Evolutionary conservation across 352 stramenopile genomes (phyloP).

Genomic region (Phytophthora pini): DNA sequence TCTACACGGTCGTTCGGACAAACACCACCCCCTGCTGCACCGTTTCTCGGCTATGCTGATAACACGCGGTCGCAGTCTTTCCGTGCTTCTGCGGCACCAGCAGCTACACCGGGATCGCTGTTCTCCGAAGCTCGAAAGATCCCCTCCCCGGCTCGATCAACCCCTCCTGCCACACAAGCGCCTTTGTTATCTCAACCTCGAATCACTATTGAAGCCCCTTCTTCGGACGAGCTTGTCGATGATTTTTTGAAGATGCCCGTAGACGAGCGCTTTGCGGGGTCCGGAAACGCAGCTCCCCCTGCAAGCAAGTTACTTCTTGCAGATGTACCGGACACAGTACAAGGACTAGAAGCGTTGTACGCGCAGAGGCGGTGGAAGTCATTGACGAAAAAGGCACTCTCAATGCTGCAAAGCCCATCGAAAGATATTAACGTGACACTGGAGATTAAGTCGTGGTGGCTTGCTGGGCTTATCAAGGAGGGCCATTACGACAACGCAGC

Average conservation of each 20-base stretch:
- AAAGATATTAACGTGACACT: conserved; percentile 55
- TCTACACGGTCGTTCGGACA: conserved; percentile 41
- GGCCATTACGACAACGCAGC: conserved; percentile 79
- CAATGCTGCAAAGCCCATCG: conserved; percentile 70
- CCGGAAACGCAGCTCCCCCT: conserved; percentile 30
- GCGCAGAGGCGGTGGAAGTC: conserved; percentile 75
- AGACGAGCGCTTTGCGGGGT: conserved; percentile 44
- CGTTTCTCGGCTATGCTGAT: conserved; percentile 73
- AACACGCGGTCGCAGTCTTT: conserved; percentile 53
- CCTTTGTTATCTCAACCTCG: conserved; percentile 23
- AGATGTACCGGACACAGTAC: conserved; percentile 66
- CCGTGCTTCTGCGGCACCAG: conserved; percentile 20
- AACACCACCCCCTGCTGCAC: conserved; percentile 64
- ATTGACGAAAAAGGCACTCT: conserved; percentile 75
- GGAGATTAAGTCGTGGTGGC: conserved; percentile 85
- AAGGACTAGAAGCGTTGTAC: conserved; percentile 65
- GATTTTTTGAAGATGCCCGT: conserved; percentile 66
- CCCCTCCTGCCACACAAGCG: conserved; percentile 18
- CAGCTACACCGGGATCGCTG: conserved; percentile 18
- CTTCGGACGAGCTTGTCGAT: conserved; percentile 60
- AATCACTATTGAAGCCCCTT: conserved; percentile 38
- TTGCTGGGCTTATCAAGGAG: conserved; percentile 81
- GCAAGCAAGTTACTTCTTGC: conserved; percentile 55
- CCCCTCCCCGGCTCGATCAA: conserved; percentile 24
- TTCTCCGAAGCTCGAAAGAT: conserved; percentile 23